Base-by-base conservation (phyloP, 1,284 basidiomycete genomes). In the Sanghuangporus sanghuang region DNA sequence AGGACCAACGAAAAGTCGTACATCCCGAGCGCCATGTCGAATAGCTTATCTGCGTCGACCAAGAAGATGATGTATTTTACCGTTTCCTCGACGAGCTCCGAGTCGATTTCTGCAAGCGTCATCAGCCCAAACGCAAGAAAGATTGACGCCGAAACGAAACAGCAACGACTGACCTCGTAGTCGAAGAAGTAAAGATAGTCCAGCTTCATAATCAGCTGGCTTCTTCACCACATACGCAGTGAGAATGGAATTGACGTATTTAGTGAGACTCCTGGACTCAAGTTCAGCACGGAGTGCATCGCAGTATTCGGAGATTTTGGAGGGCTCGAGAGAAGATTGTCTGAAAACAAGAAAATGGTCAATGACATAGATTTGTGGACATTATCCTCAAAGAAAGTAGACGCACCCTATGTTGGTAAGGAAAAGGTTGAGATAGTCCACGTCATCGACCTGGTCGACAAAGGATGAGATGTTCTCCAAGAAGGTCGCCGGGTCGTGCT, bases 61-160 rank as follows among this genome's bases (percentile, higher is more conserved):
- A 99, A 84, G 81, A 98, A 99, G 73, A 99, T 97, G 74, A 99
- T 91, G 72, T 99, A 99, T 74, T 96, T 98, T 71, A 98, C 92
- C 2, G 96, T 96, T 63, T 98, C 95, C 72, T 98, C 95, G 4
- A 97, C 93, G 0, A 94, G 76, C 44, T 86, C 81, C 0, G 89
- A 85, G 67, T 93, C 84, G 8, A 79, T 80, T 32, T 86, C 93
- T 95, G 69, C 49, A 35, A 60, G 62, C 36, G 56, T 49, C 55
- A 48, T 18, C 32, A 21, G 36, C 23, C 16, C n/a, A 38, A 27
- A 16, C 44, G 27, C 42, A 18, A 32, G 3, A 32, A 32, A 3
- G 2, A 16, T 46, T n/a, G n/a, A n/a, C 16, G 18, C 35, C 57
- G 52, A 54, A 62, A n/a, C n/a, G n/a, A n/a, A 18, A 12, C 11